Base-by-base conservation (phyloP, 768 basidiomycete species). In the Crucibulum laeve region DNA sequence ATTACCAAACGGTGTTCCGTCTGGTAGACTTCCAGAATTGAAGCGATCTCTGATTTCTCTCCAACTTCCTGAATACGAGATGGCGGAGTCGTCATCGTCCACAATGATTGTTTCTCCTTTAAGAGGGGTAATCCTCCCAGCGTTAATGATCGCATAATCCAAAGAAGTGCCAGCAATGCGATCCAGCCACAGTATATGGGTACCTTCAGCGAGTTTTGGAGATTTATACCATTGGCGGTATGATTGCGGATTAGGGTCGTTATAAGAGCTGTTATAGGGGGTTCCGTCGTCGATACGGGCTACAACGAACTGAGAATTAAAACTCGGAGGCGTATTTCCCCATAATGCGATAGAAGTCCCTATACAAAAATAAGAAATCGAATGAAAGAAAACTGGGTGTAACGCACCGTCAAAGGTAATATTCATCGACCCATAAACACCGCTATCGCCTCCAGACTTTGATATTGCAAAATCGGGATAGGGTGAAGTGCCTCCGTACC, bases 221-320 rank as follows among this genome's bases (percentile, higher is more conserved):
- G 60, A 53, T 41, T 57, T 47, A 24, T 57, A 62, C 60, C 60
- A 62, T 38, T 62, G 57, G 5, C 50, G 51, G 30, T 57, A 56
- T 13, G 44, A 50, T 8, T 49, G 55, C 5, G 58, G 58, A 43
- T 53, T 52, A 14, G 58, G 53, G 35, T 62, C 60, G 0, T 40
- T 30, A 37, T 56, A 62, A 7, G 48, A 50, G 4, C 50, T 47
- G 23, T 53, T 55, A 24, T 46, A 49, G 1, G 57, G 36, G 1
- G 43, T 30, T 8, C 33, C 44, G 22, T 53, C 57, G 43, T 62
- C 60, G 19, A 62, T 60, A 1, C 50, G 51, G 11, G 57, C 52
- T 3, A 38, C 35, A 24, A 58, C 43, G 11, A 42, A 50, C 42
- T 60, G 56, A 1, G 55, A 46, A 8, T 38, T 32, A 10, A 40